Conservation (phyloP, 2,329 filamentous ascomycete genomes). For the Furcasterigmium sp. region DNA sequence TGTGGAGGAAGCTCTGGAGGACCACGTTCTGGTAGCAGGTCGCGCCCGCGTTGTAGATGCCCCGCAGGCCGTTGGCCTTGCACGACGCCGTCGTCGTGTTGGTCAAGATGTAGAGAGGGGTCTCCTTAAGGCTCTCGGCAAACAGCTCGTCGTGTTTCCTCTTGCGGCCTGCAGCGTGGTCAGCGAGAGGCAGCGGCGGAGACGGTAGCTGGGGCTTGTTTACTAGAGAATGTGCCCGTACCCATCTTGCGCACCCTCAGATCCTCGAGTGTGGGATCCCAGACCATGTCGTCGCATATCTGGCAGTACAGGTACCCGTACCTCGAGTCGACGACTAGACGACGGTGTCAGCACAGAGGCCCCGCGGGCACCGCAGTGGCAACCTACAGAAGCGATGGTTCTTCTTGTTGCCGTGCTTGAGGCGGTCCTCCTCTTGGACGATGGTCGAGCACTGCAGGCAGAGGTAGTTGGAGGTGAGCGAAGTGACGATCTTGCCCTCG, state of each 20-base stretch:
- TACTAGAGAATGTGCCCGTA: conserved; percentile 60
- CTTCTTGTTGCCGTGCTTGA: conserved; percentile 64
- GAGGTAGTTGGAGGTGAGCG: conserved; percentile 63
- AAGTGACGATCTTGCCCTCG: conserved; percentile 53
- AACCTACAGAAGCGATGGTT: conserved; percentile 67
- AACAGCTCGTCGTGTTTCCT: conserved; percentile 70
- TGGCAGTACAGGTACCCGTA: conserved; percentile 74
- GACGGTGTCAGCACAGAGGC: conserved; percentile 17
- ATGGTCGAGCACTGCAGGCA: conserved; percentile 70
- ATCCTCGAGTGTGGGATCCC: conserved; percentile 75
- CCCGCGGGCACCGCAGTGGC: not conserved
- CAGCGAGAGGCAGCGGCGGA: not conserved
- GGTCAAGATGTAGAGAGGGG: conserved; percentile 64
- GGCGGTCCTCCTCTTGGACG: conserved; percentile 58
- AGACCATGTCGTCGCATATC: conserved; percentile 77
- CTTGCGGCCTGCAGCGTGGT: conserved; percentile 53
- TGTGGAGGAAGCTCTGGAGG: conserved; percentile 87
- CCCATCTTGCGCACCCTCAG: conserved; percentile 66
- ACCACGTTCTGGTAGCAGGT: conserved; percentile 98
- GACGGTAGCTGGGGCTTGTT: conserved; percentile 14
- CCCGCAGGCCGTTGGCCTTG: conserved; percentile 79
- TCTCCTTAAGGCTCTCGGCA: conserved; percentile 56
- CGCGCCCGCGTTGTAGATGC: conserved; percentile 96
- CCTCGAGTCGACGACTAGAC: conserved; percentile 68
- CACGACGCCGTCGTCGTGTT: conserved; percentile 81